Conservation (phyloP, 2,329 filamentous ascomycete genomes). For the Neonectria neomacrospora region DNA sequence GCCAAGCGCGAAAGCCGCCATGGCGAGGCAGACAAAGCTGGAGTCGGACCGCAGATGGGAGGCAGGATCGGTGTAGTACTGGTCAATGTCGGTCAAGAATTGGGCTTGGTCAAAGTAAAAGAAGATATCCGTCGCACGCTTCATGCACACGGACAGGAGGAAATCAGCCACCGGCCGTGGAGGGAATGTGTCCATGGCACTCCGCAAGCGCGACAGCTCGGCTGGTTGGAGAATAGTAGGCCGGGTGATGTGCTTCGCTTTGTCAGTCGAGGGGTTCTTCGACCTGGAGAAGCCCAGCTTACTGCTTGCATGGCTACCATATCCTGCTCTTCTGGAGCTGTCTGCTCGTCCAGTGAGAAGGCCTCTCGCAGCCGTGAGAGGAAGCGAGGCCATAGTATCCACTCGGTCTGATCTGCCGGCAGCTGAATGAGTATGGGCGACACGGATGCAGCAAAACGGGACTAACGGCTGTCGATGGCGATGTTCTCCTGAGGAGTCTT, state of each 20-base stretch:
- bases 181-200: conserved; percentile 41
- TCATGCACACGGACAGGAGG: conserved; percentile 44
- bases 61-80: conserved; percentile 39
- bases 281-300: background rate
- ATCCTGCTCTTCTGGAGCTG: conserved; percentile 31
- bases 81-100: conserved; percentile 39
- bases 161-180: conserved; percentile 45
- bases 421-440: background rate
- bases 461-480: conserved; percentile 30
- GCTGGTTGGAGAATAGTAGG: conserved; percentile 24
- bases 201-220: conserved; percentile 37
- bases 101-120: conserved; percentile 47
- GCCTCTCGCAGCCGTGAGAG: conserved; percentile 41
- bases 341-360: conserved; percentile 43
- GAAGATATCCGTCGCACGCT: conserved; percentile 43
- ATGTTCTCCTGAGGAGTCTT: conserved; percentile 28
- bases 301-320: conserved; percentile 37
- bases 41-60: conserved; percentile 38
- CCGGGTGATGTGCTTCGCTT: conserved; percentile 26
- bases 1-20: conserved; percentile 46
- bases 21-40: conserved; percentile 43
- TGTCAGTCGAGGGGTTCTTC: background rate
- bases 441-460: background rate
- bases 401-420: conserved; percentile 34
- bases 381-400: conserved; percentile 45